Evolutionary conservation across 352 stramenopile genomes (phyloP).

Genomic region (Hyaloperonospora brassicae): DNA sequence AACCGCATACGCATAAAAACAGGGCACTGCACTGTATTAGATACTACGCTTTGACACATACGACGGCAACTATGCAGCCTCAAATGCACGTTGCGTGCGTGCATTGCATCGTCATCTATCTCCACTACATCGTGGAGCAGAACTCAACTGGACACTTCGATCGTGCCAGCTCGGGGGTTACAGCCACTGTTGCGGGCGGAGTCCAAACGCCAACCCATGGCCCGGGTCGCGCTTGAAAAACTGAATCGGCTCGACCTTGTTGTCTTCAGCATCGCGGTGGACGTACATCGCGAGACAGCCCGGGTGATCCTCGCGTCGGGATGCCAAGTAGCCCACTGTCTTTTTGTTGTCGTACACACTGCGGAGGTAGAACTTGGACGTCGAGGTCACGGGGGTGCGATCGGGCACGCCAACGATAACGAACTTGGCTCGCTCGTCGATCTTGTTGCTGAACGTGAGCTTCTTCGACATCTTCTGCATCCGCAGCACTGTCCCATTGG

Average conservation of each 20-base stretch:
- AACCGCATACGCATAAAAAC: too few relatives aligned
- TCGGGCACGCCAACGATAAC: conserved; percentile 57
- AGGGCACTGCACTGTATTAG: not conserved
- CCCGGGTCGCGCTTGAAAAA: conserved; percentile 43
- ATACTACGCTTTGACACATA: conserved; percentile 2
- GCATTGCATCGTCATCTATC: not conserved
- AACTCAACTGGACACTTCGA: conserved; percentile 8
- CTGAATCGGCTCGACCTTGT: conserved; percentile 57
- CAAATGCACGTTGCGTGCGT: too few relatives aligned
- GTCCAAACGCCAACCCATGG: not conserved
- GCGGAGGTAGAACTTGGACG: conserved; percentile 63
- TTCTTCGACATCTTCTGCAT: conserved; percentile 59
- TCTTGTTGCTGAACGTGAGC: conserved; percentile 56
- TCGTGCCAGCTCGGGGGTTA: conserved; percentile 9
- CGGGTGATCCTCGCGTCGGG: conserved; percentile 25
- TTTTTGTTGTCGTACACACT: conserved; percentile 63
- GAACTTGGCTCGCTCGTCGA: conserved; percentile 58
- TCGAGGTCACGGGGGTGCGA: conserved; percentile 47
- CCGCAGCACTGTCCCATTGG: conserved; percentile 46
- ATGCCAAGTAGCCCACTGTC: conserved; percentile 51
- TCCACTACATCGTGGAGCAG: not conserved
- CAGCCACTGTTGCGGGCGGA: conserved; percentile 20
- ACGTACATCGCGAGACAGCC: conserved; percentile 55
- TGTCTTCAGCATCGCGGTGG: conserved; percentile 41
- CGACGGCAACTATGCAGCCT: conserved; percentile 5